phyloP scores from a whole-genome alignment of 1,284 basidiomycete species.

The Cystobasidiaceae sp. region DNA sequence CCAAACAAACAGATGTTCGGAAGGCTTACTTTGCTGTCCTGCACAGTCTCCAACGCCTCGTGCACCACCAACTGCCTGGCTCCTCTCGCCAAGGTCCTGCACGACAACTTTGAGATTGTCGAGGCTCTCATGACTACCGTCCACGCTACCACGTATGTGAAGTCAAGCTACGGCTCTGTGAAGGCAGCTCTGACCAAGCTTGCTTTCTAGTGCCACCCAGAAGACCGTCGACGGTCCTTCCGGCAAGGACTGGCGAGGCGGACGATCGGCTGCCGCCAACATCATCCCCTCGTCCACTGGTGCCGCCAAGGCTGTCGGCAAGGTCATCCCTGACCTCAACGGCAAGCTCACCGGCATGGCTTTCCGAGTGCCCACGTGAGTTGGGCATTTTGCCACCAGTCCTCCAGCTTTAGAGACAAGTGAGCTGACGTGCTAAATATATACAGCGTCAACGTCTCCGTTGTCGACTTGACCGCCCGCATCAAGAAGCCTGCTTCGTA shows the following conservation, averaged over 20 bases:
- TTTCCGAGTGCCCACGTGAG: slow-evolving; percentile 82
- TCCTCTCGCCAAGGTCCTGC: slow-evolving; percentile 93
- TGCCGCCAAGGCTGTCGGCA: slow-evolving; percentile 80
- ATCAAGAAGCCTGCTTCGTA: slow-evolving; percentile 80
- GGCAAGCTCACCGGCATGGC: slow-evolving; percentile 61
- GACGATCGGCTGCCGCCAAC: slow-evolving; percentile 94
- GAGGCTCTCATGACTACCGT: slow-evolving; percentile 99
- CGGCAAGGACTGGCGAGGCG: slow-evolving; percentile 81
- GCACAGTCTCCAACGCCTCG: slow-evolving; percentile 93
- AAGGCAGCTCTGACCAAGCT: neutral
- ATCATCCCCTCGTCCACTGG: slow-evolving; percentile 99
- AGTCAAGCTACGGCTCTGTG: too few relatives aligned
- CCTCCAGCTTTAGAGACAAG: neutral
- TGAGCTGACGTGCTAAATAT: neutral
- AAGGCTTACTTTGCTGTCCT: slow-evolving; percentile 6
- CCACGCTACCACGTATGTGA: slow-evolving; percentile 57
- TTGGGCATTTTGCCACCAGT: neutral
- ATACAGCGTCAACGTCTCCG: slow-evolving; percentile 66
- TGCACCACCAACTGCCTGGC: slow-evolving; percentile 99
- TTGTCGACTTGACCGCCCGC: slow-evolving; percentile 94
- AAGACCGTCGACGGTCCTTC: slow-evolving; percentile 99
- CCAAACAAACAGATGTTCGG: slow-evolving; percentile 40
- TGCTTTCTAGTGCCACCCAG: slow-evolving; percentile 89
- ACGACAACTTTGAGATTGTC: slow-evolving; percentile 92
- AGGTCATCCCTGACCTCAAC: slow-evolving; percentile 95